Evolutionary conservation across 305 asterid genomes (phyloP).

Genomic region (Rubia peregrina): DNA sequence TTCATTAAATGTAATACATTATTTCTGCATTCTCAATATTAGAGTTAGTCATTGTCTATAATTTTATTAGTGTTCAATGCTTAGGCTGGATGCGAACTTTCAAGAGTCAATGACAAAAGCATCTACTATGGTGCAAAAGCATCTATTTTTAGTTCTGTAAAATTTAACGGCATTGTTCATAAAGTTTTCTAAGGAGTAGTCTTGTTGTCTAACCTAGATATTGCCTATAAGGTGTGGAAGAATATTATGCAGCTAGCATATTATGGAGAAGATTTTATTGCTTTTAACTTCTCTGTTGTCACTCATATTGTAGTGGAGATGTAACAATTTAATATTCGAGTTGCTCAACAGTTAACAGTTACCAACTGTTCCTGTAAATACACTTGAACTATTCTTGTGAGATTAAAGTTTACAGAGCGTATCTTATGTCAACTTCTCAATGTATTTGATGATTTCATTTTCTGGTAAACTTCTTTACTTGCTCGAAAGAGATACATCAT

Average conservation of each 20-base stretch:
- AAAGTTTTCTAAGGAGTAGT: background rate
- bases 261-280: background rate
- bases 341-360: background rate
- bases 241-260: background rate
- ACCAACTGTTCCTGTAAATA: background rate
- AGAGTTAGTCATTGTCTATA: background rate
- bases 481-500: background rate
- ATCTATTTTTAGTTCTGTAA: background rate
- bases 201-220: background rate
- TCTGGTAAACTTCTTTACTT: background rate
- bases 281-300: background rate
- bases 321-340: background rate
- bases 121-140: background rate
- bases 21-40: background rate
- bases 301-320: background rate
- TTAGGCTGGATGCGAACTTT: background rate
- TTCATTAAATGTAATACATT: background rate
- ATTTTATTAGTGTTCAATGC: background rate
- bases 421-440: background rate
- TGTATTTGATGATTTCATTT: background rate
- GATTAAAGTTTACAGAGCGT: background rate
- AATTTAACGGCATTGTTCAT: background rate
- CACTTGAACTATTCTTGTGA: background rate
- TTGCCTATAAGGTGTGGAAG: background rate
- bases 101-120: background rate